phyloP scores from a whole-genome alignment of 1,139 yeast genomes.

The Candida sanyaensis region DNA sequence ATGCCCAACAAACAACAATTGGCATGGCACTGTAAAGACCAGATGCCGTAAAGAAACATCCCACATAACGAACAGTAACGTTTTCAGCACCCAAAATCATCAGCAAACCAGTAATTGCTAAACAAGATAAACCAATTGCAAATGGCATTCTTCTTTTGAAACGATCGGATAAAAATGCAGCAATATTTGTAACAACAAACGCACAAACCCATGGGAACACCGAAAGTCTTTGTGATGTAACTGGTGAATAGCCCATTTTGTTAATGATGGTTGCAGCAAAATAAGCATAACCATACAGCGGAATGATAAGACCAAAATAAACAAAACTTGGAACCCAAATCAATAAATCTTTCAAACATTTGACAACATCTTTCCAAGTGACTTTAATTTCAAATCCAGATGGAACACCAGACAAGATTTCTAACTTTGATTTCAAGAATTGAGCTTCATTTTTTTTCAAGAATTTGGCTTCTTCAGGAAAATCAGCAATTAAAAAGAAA shows the following conservation, averaged over 20 bases:
- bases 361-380: constrained; percentile 39
- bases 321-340: constrained; percentile 59
- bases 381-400: constrained; percentile 55
- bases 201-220: constrained; percentile 75
- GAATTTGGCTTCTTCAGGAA: constrained; percentile 55
- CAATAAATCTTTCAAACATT: constrained; percentile 48
- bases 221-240: constrained; percentile 64
- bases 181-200: constrained; percentile 53
- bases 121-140: constrained; percentile 37
- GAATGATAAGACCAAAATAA: constrained; percentile 65
- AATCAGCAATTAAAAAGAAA: constrained; percentile 54
- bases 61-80: constrained; percentile 59
- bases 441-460: constrained; percentile 47
- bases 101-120: constrained; percentile 58
- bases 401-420: constrained; percentile 48
- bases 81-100: constrained; percentile 40
- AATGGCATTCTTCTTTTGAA: constrained; percentile 49
- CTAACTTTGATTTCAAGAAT: constrained; percentile 56
- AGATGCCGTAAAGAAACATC: constrained; percentile 64
- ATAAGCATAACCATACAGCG: constrained; percentile 72
- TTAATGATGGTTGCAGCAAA: constrained; percentile 66
- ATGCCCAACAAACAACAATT: constrained; percentile 67
- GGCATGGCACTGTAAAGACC: constrained; percentile 81
- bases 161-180: constrained; percentile 52
- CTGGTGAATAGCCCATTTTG: constrained; percentile 59